These are phyloP conservation scores for Rhizopus delemar DNA, from an alignment of 371 early-diverging fungal species.

Conservation along the genomic window DNA sequence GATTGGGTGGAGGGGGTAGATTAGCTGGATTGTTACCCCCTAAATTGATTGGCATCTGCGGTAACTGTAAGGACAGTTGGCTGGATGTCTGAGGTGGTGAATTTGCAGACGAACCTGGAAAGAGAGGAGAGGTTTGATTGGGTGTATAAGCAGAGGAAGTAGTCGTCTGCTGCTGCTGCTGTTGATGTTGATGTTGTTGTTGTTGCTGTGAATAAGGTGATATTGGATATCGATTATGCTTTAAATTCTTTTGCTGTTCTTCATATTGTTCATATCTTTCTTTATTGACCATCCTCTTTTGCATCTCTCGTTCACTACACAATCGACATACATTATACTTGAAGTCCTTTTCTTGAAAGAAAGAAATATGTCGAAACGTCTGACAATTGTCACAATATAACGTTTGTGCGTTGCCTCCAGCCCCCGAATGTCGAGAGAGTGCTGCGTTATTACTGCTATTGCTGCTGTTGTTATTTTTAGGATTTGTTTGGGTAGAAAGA, in stretches of 20 bases:
- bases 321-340: conserved; percentile 27
- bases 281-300: conserved; percentile 25
- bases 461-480: conserved; percentile 6
- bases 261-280: conserved; percentile 28
- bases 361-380: conserved; percentile 21
- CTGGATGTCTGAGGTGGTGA: neutral
- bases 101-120: neutral
- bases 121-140: neutral
- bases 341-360: conserved; percentile 20
- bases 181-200: conserved; percentile 10
- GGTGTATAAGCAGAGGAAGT: neutral
- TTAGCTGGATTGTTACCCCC: conserved; percentile 5
- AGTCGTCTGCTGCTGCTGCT: neutral
- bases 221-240: conserved; percentile 16
- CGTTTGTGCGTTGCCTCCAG: conserved; percentile 12
- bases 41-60: conserved; percentile 4
- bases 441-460: neutral
- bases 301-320: conserved; percentile 24
- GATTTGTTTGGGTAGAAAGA: neutral
- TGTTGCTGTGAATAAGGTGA: conserved; percentile 11
- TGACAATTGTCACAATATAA: conserved; percentile 33
- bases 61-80: neutral
- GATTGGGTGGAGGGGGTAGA: conserved; percentile 4
- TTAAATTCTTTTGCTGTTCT: conserved; percentile 26
- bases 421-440: neutral